Base-by-base conservation (phyloP, 202 grass and related monocot genomes). In the Setaria viridis region DNA sequence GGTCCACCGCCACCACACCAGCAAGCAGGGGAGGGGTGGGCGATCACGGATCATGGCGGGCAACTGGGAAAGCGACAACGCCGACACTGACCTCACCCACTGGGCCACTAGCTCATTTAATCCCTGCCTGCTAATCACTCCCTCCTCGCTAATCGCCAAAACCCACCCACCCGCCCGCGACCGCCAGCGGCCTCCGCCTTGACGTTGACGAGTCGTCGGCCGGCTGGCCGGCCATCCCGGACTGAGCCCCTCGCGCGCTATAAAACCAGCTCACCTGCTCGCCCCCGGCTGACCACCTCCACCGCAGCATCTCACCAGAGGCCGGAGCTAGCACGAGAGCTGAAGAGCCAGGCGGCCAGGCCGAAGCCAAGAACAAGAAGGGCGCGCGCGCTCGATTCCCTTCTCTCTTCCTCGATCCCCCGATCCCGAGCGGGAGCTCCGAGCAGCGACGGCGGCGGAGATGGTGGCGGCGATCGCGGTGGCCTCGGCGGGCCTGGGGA, bases 401-500 rank as follows among this genome's bases (percentile, higher is more conserved):
- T 10, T 9, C 3, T 5, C 10, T 60, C 21, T 12, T 62, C n/a
- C 4, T 62, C 25, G 25, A 32, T 59, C 57, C 55, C 19, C 2
- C 5, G 13, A 19, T 7, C 11, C 0, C 29, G 0, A 30, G 39
- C 39, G 39, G 39, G 8, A 59, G n/a, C 58, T 60, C 58, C 20
- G 1, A 58, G 25, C 59, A 12, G 59, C 55, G 55, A n/a, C 55
- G 56, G 20, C 56, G 56, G 19, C 59, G 59, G 21, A 70, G 62
- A 88, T 91, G 85, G 89, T 85, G 41, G 77, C 85, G 6, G 39
- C 77, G 64, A 91, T 91, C 57, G 89, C 85, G 57, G 85, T 91
- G 71, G 89, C 85, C 15, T 91, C 89, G 16, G 89, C 89, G 64
- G 89, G 89, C 11, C 77, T 91, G 9, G 89, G 85, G 54, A 91